Conservation (phyloP, 495 filamentous ascomycete genomes). For the Penicillium mononematosum region DNA sequence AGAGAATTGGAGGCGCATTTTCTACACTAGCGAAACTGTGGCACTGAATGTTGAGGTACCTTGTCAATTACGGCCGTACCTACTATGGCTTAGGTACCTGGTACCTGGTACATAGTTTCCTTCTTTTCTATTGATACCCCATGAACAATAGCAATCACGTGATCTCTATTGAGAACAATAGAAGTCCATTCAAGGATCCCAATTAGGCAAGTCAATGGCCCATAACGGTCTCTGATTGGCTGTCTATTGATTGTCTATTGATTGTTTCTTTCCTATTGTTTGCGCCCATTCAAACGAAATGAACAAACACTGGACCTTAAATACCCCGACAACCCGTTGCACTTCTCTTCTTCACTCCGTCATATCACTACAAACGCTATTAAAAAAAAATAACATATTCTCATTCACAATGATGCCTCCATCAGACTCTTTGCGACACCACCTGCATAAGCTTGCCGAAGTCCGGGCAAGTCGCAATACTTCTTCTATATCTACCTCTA, state of each 20-base stretch:
- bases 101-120: slow-evolving; percentile 9
- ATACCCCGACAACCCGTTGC: not conserved
- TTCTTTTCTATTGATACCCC: slow-evolving; percentile 5
- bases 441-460: slow-evolving; percentile 25
- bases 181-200: slow-evolving; percentile 4
- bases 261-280: slow-evolving; percentile 10
- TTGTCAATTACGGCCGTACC: not conserved
- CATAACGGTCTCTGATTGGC: slow-evolving; percentile 3
- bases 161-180: slow-evolving; percentile 13
- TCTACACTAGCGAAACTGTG: slow-evolving; percentile 6
- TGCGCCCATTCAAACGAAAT: slow-evolving; percentile 1
- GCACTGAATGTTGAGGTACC: slow-evolving; percentile 1
- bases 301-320: slow-evolving; percentile 1
- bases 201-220: slow-evolving; percentile 10
- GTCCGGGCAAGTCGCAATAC: slow-evolving; percentile 15
- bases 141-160: slow-evolving; percentile 14
- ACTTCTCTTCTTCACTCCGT: not conserved
- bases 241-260: slow-evolving; percentile 6
- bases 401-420: slow-evolving; percentile 23
- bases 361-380: not conserved
- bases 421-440: slow-evolving; percentile 26
- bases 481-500: not conserved
- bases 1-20: slow-evolving; percentile 14
- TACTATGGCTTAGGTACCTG: not conserved
- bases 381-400: not conserved